These are phyloP conservation scores for Acanthamoeba culbertsoni DNA, from an alignment of 208 protist species.

Conservation along the genomic window DNA sequence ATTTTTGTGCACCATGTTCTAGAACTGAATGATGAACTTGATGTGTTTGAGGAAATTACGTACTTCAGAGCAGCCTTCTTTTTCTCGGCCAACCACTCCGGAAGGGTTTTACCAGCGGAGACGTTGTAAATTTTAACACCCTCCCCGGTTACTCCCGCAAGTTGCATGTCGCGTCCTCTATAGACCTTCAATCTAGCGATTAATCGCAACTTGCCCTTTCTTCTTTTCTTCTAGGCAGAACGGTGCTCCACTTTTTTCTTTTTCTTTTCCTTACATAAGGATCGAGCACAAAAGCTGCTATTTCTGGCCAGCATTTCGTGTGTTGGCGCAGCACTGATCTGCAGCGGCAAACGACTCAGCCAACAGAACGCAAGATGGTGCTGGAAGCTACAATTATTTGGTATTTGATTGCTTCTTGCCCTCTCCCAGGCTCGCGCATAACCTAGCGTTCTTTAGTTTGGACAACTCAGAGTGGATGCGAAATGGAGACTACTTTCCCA, in stretches of 20 bases:
- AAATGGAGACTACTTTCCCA: conserved; percentile 97
- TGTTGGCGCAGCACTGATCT: background rate
- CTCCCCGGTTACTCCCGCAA: conserved; percentile 17
- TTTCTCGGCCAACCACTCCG: conserved; percentile 57
- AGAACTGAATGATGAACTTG: background rate
- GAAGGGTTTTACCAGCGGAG: conserved; percentile 44
- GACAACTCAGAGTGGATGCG: conserved; percentile 98
- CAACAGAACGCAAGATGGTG: too few species aligned
- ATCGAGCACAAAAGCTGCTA: too few species aligned
- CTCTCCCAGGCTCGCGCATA: background rate
- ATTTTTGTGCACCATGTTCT: background rate
- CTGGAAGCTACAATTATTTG: conserved; percentile 53
- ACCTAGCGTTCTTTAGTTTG: conserved; percentile 68
- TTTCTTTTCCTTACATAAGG: background rate
- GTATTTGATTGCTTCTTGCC: background rate
- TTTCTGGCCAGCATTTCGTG: background rate
- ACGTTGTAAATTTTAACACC: conserved; percentile 63
- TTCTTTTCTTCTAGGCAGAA: background rate
- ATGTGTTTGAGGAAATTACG: background rate
- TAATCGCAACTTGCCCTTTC: background rate
- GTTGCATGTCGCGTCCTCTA: background rate
- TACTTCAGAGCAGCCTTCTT: conserved; percentile 17
- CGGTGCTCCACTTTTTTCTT: too few species aligned
- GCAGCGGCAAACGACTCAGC: too few species aligned
- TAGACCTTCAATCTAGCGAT: too few species aligned